These are phyloP conservation scores for Litchi chinensis DNA, from an alignment of 345 rosid species.

Conservation along the genomic window DNA sequence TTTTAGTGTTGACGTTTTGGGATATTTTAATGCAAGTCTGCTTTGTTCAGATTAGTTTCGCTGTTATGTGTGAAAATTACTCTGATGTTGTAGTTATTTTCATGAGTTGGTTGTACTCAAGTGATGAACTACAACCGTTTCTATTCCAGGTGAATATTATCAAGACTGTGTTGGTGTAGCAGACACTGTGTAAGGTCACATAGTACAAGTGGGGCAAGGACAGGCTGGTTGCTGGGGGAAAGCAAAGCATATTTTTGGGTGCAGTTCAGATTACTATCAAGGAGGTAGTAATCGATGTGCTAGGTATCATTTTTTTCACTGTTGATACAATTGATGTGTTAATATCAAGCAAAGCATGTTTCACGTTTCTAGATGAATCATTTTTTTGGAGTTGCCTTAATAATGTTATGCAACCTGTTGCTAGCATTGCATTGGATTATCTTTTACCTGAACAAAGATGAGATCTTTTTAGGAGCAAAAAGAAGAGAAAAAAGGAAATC, in stretches of 20 bases:
- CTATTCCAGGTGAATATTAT: background rate
- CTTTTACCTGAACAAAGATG: background rate
- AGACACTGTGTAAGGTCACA: background rate
- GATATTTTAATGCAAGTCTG: background rate
- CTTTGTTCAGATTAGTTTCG: background rate
- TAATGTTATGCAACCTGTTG: slow-evolving; percentile 3
- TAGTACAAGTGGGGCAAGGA: background rate
- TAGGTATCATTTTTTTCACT: too few relatives aligned
- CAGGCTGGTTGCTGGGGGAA: too few relatives aligned
- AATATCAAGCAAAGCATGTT: background rate
- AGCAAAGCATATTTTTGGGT: too few relatives aligned
- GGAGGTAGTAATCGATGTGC: too few relatives aligned
- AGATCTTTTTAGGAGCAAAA: background rate
- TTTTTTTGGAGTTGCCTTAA: background rate
- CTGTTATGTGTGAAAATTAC: background rate
- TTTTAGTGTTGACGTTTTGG: background rate
- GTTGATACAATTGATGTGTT: too few relatives aligned
- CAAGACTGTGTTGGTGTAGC: background rate
- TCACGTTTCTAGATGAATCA: background rate
- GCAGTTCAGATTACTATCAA: too few relatives aligned
- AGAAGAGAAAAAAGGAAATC: background rate
- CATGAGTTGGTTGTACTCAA: background rate
- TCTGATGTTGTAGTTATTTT: background rate
- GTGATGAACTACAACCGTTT: background rate
- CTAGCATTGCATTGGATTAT: background rate